phyloP scores from a whole-genome alignment of 345 rosid genomes.

The Lumnitzera littorea region DNA sequence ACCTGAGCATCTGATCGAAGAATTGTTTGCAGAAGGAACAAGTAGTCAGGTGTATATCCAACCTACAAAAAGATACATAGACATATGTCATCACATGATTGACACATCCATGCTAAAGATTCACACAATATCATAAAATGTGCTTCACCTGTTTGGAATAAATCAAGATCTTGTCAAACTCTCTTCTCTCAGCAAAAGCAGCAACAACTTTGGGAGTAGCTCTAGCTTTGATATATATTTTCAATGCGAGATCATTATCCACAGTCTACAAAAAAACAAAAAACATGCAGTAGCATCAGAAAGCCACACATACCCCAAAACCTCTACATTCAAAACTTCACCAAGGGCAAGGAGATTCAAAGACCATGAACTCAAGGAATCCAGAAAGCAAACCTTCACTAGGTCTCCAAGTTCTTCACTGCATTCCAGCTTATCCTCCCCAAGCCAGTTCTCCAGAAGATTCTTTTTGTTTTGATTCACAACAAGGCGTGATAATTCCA shows the following conservation, averaged over 20 bases:
- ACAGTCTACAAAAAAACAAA: conserved; percentile 61
- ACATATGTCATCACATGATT: conserved; percentile 1
- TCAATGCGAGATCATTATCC: conserved; percentile 95
- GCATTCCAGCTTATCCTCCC: conserved; percentile 97
- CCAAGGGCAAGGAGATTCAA: background rate
- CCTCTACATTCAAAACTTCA: no score
- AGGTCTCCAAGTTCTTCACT: conserved; percentile 99
- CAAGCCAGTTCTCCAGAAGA: conserved; percentile 94
- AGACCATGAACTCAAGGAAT: background rate
- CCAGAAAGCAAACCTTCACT: conserved; percentile 67
- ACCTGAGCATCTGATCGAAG: conserved; percentile 98
- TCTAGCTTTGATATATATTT: conserved; percentile 92
- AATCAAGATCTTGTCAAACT: conserved; percentile 88
- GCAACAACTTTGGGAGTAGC: conserved; percentile 99
- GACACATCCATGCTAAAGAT: background rate
- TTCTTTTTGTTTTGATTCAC: conserved; percentile 98
- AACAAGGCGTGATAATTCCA: conserved; percentile 96
- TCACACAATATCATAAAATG: no score
- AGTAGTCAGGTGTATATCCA: conserved; percentile 94
- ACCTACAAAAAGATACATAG: conserved; percentile 38
- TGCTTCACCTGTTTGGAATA: conserved; percentile 82
- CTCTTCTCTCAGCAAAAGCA: conserved; percentile 96
- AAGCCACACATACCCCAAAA: background rate
- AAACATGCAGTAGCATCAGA: background rate
- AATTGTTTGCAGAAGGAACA: conserved; percentile 98